A percentile compares a stretch with the other conserved stretches of the same genome.
Conservation (phyloP, 768 basidiomycete species). For the Russula sp. region DNA sequence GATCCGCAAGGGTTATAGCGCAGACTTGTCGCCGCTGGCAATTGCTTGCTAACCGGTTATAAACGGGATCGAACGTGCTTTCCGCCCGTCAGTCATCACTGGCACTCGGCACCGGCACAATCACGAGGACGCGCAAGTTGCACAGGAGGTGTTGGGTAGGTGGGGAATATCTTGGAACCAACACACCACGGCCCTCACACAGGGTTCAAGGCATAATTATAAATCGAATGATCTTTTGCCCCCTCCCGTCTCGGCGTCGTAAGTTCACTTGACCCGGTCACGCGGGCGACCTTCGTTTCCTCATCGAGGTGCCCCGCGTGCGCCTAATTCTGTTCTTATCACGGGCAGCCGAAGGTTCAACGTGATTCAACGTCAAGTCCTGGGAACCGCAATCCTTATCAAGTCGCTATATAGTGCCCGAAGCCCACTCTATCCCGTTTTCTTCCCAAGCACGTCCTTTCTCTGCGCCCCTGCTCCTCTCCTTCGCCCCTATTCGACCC, state of each 20-base stretch:
- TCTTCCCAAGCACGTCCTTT: no score
- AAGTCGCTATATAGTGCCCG: not conserved
- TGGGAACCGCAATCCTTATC: constrained; percentile 4
- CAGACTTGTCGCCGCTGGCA: not conserved
- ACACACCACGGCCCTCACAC: not conserved
- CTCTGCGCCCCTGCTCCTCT: no score
- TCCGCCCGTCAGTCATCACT: not conserved
- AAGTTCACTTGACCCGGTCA: not conserved
- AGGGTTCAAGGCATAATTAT: no score
- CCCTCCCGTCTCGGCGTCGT: no score
- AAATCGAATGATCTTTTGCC: no score
- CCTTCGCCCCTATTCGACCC: no score
- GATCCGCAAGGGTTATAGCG: not conserved
- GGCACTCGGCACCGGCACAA: not conserved
- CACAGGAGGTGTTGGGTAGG: no score
- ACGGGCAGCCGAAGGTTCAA: no score
- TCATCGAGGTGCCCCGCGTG: no score
- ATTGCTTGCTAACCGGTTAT: not conserved
- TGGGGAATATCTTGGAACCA: not conserved
- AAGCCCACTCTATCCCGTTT: not conserved
- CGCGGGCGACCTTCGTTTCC: not conserved
- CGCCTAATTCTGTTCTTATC: not conserved
- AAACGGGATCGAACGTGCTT: not conserved
- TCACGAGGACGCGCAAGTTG: not conserved
- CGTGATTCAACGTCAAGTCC: not conserved